Base-by-base conservation (phyloP, 2,329 filamentous ascomycete genomes). In the Sarocladiaceae sp. region DNA sequence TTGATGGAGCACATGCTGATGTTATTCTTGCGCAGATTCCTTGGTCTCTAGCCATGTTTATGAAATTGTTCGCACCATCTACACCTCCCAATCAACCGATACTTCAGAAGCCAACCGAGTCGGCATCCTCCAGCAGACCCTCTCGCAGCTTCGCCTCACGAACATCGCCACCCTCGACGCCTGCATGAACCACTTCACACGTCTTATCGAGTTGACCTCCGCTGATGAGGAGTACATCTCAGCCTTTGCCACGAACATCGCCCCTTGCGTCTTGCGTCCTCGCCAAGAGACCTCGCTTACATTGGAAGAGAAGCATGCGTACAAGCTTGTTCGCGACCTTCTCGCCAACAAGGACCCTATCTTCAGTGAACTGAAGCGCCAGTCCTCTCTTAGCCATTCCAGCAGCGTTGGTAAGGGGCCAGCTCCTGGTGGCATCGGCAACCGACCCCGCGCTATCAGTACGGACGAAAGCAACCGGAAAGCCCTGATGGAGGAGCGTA, bases 111-210 rank as follows among this genome's bases (percentile, higher is more conserved):
- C 84, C 50, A 85, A 89, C 12, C 88, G 94, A 51, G 81, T 99
- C 57, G 87, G 91, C 52, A 90, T 97, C 55, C 82, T 99, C 29
- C 94, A 99, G 69, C 96, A 94, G 62, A 97, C 94, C 0, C 85
- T 99, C 52, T 93, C 92, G 35, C 92, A 97, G 68, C 82, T 99
- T 53, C 88, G 93, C 55, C 84, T 99, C 53, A 91, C 94, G 58
- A 99, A 99, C 68, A 99, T 99, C 68, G 94, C 94, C 46, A 97
- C 94, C n/a, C 83, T 99, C 54, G 94, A 99, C 69, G 94, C 94
- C 36, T 88, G 96, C 66, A 96, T 95, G 79, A 97, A 96, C 59
- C 94, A 99, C 71, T 97, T 99, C 68, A 97, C 93, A 35, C 88
- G 94, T 55, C 77, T 99, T 55, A 95, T 99, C 64, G 94, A 99